Percentiles rank a stretch among this genome's conserved stretches.
These are phyloP conservation scores for Flaveria robusta DNA, from an alignment of 129 eudicot species.

Conservation along the genomic window DNA sequence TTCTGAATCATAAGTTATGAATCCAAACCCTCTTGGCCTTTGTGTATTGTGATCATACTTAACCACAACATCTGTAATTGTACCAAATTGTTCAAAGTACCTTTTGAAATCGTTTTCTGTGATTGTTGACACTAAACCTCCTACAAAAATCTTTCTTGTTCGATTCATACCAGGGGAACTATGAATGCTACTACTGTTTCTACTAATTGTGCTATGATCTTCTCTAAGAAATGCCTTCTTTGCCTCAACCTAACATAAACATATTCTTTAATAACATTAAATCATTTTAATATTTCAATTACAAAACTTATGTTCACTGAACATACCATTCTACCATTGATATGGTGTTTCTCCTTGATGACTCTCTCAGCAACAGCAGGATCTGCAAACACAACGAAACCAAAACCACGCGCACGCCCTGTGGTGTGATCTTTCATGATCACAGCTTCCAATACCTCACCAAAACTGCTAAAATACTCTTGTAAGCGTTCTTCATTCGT, in stretches of 20 bases:
- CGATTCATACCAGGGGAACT: conserved; percentile 60
- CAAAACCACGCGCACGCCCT: conserved; percentile 79
- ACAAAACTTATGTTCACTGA: background rate
- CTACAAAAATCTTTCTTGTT: conserved; percentile 65
- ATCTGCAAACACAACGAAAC: conserved; percentile 71
- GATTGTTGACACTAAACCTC: conserved; percentile 72
- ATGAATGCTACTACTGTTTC: conserved; percentile 65
- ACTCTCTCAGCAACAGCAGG: conserved; percentile 64
- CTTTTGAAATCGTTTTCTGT: conserved; percentile 60
- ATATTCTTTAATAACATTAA: background rate
- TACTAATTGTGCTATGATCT: conserved; percentile 55
- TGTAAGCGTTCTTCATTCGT: conserved; percentile 69
- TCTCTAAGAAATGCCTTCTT: conserved; percentile 76
- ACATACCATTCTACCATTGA: conserved; percentile 73
- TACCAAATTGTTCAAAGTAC: conserved; percentile 73
- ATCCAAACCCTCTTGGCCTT: conserved; percentile 77
- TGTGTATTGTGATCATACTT: conserved; percentile 80
- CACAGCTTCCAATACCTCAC: conserved; percentile 73
- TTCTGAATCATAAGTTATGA: conserved; percentile 70
- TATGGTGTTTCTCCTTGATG: conserved; percentile 62
- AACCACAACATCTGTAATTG: conserved; percentile 70
- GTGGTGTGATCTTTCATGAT: conserved; percentile 76
- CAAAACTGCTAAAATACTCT: conserved; percentile 59
- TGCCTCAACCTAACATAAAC: conserved; percentile 54
- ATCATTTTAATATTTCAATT: background rate